These are phyloP conservation scores for Calycina herbarum DNA, from an alignment of 2,329 filamentous ascomycete genomes.

Conservation along the genomic window DNA sequence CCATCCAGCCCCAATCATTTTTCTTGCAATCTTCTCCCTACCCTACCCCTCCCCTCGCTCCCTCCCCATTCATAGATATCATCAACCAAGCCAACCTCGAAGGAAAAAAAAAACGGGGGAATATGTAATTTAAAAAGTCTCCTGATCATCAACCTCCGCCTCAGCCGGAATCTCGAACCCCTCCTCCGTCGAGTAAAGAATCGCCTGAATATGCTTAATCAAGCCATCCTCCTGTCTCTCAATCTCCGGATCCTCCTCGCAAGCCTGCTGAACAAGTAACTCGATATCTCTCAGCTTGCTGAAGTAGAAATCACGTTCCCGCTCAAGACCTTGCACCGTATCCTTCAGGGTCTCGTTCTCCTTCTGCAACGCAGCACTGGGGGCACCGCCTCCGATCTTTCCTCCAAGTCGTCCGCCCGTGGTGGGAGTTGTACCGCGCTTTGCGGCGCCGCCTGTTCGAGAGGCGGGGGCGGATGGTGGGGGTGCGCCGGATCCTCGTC, in stretches of 20 bases:
- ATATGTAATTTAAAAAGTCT: conserved; percentile 62
- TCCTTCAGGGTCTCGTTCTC: conserved; percentile 92
- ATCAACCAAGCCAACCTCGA: conserved; percentile 16
- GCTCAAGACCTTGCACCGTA: conserved; percentile 90
- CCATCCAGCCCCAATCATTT: conserved; percentile 18
- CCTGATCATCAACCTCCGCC: conserved; percentile 69
- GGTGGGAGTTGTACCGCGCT: conserved; percentile 43
- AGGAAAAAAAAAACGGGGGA: conserved; percentile 3
- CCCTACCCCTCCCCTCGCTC: conserved; percentile 14
- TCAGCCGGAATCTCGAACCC: conserved; percentile 89
- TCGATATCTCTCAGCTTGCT: conserved; percentile 98
- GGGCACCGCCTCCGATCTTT: conserved; percentile 52
- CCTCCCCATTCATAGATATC: conserved; percentile 25
- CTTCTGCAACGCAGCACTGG: conserved; percentile 70
- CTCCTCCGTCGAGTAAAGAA: conserved; percentile 95
- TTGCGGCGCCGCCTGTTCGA: conserved; percentile 49
- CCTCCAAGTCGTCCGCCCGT: conserved; percentile 44
- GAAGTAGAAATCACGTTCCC: conserved; percentile 98
- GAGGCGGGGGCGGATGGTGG: conserved; percentile 49
- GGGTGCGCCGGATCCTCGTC: conserved; percentile 71
- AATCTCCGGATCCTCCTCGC: conserved; percentile 87
- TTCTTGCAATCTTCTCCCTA: conserved; percentile 20
- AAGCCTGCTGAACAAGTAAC: conserved; percentile 85
- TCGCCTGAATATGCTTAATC: conserved; percentile 93
- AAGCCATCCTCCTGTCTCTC: conserved; percentile 92